Evolutionary conservation across 495 filamentous ascomycete species (phyloP).

Genomic region (Amphirosellinia nigrospora): DNA sequence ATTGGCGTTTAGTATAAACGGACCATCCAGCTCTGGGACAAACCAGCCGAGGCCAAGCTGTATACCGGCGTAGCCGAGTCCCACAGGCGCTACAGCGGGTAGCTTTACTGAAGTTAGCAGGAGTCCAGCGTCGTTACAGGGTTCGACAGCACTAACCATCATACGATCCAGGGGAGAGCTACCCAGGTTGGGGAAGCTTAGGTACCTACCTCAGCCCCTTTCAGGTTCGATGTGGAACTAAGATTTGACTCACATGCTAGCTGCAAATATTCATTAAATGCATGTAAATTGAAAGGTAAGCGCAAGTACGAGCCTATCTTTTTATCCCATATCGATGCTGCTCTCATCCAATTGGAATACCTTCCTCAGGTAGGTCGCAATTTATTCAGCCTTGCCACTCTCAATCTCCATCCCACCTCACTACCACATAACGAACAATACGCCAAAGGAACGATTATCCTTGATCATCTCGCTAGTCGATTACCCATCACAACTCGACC

Average conservation of each 20-base stretch:
- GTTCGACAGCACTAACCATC: constrained; percentile 18
- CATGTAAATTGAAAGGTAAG: not conserved
- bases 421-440: not conserved
- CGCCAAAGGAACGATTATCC: not conserved
- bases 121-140: not conserved
- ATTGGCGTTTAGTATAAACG: not conserved
- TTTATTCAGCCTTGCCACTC: constrained; percentile 7
- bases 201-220: not conserved
- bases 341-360: too few species aligned
- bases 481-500: not conserved
- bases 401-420: constrained; percentile 1
- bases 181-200: not conserved
- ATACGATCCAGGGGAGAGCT: constrained; percentile 31
- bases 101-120: constrained; percentile 19
- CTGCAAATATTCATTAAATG: not conserved
- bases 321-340: not conserved
- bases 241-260: too few species aligned
- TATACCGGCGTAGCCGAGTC: constrained; percentile 23
- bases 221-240: too few species aligned
- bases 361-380: too few species aligned
- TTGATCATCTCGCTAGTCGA: not conserved
- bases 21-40: constrained; percentile 10
- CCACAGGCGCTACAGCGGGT: constrained; percentile 23
- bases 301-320: not conserved
- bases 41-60: constrained; percentile 28